Evolutionary conservation across 345 rosid genomes (phyloP), one percentile per base, ranked within the genome.

Genomic region (Raphanus raphanistrum): DNA sequence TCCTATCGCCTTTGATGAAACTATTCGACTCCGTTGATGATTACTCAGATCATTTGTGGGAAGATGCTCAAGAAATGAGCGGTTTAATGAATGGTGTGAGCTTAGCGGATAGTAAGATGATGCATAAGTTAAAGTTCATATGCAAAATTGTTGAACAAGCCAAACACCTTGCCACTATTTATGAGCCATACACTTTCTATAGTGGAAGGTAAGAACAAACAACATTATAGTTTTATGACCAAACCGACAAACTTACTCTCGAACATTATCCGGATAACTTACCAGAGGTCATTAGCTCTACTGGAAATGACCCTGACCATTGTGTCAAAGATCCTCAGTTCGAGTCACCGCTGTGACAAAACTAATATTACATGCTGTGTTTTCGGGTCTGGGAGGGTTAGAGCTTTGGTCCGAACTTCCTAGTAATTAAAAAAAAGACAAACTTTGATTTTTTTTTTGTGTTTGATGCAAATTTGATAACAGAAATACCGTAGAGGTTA

Each of bases 101-200:
- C 54, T 73, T 84, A 25, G 75, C 65, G 0, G 82, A 85, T 15
- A 83, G 80, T 79, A 90, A 88, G 70, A 75, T 89, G 74, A 77
- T 88, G 6, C 85, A 78, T 68, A 90, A 85, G 62, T 82, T 87
- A 4, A 87, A 92, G 72, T 66, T 79, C 8, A 81, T 94, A 6
- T 87, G 97, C 83, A 85, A 82, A 69, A 92, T 90, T 3, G 85
- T 92, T 48, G 97, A 94, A 63, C 98, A 90, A 72, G 95, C 92
- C 0, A 89, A 90, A 89, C 80, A 90, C 67, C 68, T 90, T 82
- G 97, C 97, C 2, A 82, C 82, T 73, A 85, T 90, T 48, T 94
- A 94, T 16, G 89, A 89, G 81, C 98, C 97, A 13, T 94, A 92
- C 80, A 82, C 97, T 62, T 92, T 92, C 69, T 90, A 94, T 74